These are phyloP conservation scores for Glycine tomentella DNA, from an alignment of 306 rosid genomes.

Conservation along the genomic window DNA sequence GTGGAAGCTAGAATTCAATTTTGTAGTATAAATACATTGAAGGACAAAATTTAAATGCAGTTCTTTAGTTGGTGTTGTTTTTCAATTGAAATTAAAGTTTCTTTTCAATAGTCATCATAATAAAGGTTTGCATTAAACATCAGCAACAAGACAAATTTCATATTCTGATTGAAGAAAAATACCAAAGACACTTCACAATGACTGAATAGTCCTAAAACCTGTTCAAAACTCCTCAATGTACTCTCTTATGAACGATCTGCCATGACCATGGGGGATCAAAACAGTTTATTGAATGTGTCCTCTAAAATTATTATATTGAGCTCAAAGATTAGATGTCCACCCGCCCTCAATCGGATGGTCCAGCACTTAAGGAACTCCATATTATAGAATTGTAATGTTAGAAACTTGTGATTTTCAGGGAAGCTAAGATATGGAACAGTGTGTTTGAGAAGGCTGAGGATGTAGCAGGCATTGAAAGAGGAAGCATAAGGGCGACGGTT, in stretches of 20 bases:
- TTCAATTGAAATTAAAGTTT: not conserved
- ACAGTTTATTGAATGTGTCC: too few species aligned
- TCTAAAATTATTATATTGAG: not conserved
- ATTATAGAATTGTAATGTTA: not conserved
- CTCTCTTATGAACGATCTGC: not conserved
- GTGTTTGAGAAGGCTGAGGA: slow-evolving; percentile 91
- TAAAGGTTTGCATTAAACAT: not conserved
- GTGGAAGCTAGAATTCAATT: not conserved
- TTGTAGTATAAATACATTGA: not conserved
- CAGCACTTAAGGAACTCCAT: not conserved
- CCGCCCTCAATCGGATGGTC: not conserved
- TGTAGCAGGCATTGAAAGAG: slow-evolving; percentile 73
- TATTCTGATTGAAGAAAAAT: not conserved
- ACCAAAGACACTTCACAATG: not conserved
- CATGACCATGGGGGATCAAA: not conserved
- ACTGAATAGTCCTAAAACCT: not conserved
- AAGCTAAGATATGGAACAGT: slow-evolving; percentile 88
- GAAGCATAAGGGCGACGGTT: slow-evolving; percentile 93
- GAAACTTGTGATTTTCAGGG: slow-evolving; percentile 59
- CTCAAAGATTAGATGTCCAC: not conserved
- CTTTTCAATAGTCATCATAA: not conserved
- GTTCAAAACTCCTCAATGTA: not conserved
- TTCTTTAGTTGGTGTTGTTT: not conserved
- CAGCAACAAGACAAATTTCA: not conserved
- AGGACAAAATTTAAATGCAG: not conserved